A percentile compares a stretch with the other conserved stretches of the same genome.
Evolutionary conservation across 169 alveolate species (phyloP).

Genomic region (Eimeria sp.): DNA sequence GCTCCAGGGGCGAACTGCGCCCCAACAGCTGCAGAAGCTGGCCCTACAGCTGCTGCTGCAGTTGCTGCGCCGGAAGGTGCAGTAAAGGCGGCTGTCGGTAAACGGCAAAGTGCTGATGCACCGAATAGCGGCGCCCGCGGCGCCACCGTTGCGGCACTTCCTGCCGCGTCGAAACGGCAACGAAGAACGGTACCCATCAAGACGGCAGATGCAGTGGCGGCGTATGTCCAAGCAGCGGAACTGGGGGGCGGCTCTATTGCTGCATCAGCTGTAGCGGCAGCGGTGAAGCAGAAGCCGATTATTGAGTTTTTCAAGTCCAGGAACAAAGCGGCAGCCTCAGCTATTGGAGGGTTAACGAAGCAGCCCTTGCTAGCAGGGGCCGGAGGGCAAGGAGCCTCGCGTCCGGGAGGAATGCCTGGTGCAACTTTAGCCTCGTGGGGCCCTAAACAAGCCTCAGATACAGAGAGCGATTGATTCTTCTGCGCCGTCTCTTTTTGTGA

Average conservation of each 20-base stretch:
- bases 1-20: neutral
- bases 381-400: conserved; percentile 47
- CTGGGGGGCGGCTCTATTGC: conserved; percentile 74
- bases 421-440: conserved; percentile 58
- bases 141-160: conserved; percentile 14
- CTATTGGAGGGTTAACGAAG: conserved; percentile 10
- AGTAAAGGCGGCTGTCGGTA: conserved; percentile 49
- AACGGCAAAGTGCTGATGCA: conserved; percentile 60
- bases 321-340: conserved; percentile 70
- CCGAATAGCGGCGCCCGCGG: conserved; percentile 59
- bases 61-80: conserved; percentile 32
- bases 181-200: conserved; percentile 24
- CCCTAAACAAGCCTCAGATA: conserved; percentile 65
- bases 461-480: conserved; percentile 56
- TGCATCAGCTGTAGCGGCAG: conserved; percentile 56
- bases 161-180: conserved; percentile 62
- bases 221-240: conserved; percentile 42
- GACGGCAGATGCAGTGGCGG: conserved; percentile 73
- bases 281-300: conserved; percentile 76
- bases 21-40: conserved; percentile 58
- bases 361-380: conserved; percentile 31
- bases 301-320: conserved; percentile 75
- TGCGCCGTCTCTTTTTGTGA: neutral
- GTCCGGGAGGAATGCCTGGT: conserved; percentile 55
- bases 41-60: conserved; percentile 52